Evolutionary conservation across 176 grass and related monocot species (phyloP).

Genomic region (Hordeum marinum): DNA sequence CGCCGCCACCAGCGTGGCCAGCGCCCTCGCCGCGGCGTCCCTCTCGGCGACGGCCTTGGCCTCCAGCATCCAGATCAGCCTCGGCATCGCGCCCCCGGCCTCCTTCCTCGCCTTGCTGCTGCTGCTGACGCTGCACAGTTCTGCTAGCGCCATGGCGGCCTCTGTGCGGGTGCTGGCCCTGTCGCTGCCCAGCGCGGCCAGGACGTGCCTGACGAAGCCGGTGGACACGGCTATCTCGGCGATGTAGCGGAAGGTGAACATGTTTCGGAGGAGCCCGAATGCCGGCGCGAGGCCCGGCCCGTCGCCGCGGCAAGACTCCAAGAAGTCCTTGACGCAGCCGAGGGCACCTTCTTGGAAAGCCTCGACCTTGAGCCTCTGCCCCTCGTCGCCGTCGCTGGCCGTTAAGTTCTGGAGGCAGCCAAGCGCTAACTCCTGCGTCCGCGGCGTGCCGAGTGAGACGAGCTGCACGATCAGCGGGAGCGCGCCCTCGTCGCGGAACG

Average conservation of each 20-base stretch:
- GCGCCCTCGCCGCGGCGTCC: conserved; percentile 52
- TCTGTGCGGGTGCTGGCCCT: conserved; percentile 33
- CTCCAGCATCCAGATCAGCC: conserved; percentile 70
- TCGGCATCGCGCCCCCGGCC: conserved; percentile 37
- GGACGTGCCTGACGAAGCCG: conserved; percentile 37
- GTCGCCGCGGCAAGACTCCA: conserved; percentile 38
- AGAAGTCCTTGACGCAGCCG: conserved; percentile 58
- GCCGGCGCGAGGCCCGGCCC: conserved; percentile 48
- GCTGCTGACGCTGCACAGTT: conserved; percentile 25
- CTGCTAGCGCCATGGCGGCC: conserved; percentile 60
- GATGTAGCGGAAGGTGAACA: conserved; percentile 65
- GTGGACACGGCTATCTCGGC: conserved; percentile 52
- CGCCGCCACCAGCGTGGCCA: conserved; percentile 29
- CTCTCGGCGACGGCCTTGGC: conserved; percentile 40
- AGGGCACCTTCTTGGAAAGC: conserved; percentile 76
- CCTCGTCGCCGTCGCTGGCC: conserved; percentile 39
- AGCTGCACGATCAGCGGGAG: conserved; percentile 50
- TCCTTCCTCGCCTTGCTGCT: conserved; percentile 39
- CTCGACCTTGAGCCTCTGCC: conserved; percentile 51
- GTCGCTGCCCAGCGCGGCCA: conserved; percentile 48
- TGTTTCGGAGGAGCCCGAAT: conserved; percentile 58
- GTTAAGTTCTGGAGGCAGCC: conserved; percentile 67
- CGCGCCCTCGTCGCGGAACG: conserved; percentile 62
- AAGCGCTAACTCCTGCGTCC: conserved; percentile 57
- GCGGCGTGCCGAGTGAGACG: conserved; percentile 50